Evolutionary conservation across 768 basidiomycete genomes (phyloP), one percentile per base, ranked within the genome.

Genomic region (Galerina marginata): DNA sequence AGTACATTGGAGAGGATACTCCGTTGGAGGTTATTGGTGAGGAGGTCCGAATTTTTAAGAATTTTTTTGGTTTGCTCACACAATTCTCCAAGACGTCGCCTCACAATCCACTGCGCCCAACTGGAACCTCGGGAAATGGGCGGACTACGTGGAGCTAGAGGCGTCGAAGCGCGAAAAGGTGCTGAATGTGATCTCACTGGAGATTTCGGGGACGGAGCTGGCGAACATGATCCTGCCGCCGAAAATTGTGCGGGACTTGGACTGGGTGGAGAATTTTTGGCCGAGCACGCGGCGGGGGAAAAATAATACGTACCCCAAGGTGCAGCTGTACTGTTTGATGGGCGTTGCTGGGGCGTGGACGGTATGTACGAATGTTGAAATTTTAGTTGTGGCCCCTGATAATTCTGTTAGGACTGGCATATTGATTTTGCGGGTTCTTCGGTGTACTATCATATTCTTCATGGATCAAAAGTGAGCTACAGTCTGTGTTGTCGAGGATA

Each of bases 211-310:
- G 6, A 95, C 93, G 3, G 78, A 84, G 52, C 81, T 99, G 6
- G 90, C 89, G 9, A 86, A 92, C 64, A 82, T 83, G 71, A 87
- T 99, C 23, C 75, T 87, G 2, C 95, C 95, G 3, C 96, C 96
- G 2, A 84, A 86, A 61, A 73, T 98, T 23, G 91, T 93, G 39
- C 83, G 92, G 54, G 93, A 98, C 57, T 72, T 98, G 64, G 97
- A 98, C 68, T 99, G 96, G 96, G 96, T 98, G 6, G 95, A 97
- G 71, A 92, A 90, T 61, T 93, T 89, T 72, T 99, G 96, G 96
- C 95, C 95, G 0, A 82, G 81, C 58, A 86, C 86, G 48, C 84
- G 86, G 67, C 90, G 87, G 72, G 87, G 87, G 39, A 86, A 86
- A 66, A 87, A 89, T 0, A 84, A 92, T 59, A 68, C 82, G 53